phyloP scores from a whole-genome alignment of 345 rosid genomes.

The Linum usitatissimum region DNA sequence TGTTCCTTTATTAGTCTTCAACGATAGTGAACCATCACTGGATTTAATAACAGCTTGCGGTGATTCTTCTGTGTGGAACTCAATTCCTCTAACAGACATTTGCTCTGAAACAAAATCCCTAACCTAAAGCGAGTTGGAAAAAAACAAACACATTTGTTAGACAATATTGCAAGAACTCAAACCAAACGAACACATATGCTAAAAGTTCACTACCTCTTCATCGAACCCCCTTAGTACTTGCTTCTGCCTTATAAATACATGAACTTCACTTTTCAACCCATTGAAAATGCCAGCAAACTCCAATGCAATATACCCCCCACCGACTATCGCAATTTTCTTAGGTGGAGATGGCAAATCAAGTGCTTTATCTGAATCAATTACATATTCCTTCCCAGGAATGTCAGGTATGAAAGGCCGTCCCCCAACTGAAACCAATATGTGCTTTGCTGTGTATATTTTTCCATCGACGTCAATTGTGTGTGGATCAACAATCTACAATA shows the following conservation, averaged over 20 bases:
- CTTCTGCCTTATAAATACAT: slow-evolving; percentile 86
- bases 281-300: slow-evolving; percentile 91
- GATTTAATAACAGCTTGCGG: slow-evolving; percentile 74
- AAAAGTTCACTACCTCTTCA: slow-evolving; percentile 57
- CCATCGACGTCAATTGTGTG: slow-evolving; percentile 87
- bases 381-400: slow-evolving; percentile 75
- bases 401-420: slow-evolving; percentile 89
- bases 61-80: slow-evolving; percentile 78
- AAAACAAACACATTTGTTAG: not conserved
- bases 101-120: slow-evolving; percentile 87
- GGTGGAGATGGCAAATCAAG: slow-evolving; percentile 91
- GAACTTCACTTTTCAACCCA: slow-evolving; percentile 73
- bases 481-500: slow-evolving; percentile 59
- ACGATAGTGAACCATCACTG: slow-evolving; percentile 67
- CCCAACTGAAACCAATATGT: slow-evolving; percentile 78
- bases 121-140: slow-evolving; percentile 32
- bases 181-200: slow-evolving; percentile 4
- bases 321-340: slow-evolving; percentile 66
- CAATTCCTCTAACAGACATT: slow-evolving; percentile 83
- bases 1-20: slow-evolving; percentile 81
- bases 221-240: slow-evolving; percentile 89
- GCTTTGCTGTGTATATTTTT: slow-evolving; percentile 53
- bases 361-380: slow-evolving; percentile 89
- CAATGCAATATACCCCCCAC: slow-evolving; percentile 86
- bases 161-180: not conserved